These are phyloP conservation scores for Gossypium longicalyx DNA, from an alignment of 345 rosid species.

Conservation along the genomic window DNA sequence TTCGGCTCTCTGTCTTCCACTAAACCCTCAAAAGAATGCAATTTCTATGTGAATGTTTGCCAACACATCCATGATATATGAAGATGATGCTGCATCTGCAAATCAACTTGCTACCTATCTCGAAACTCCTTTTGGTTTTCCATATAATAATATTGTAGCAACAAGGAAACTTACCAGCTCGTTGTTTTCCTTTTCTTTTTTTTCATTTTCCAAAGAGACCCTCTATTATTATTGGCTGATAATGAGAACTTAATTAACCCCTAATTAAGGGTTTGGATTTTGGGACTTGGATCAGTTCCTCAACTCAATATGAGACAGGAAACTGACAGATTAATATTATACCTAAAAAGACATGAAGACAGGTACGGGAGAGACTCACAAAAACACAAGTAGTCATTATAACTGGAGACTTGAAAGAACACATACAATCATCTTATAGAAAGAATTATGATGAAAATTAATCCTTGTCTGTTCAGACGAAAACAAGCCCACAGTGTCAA, in stretches of 20 bases:
- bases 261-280: constrained; percentile 8
- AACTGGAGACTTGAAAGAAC: background rate
- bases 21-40: background rate
- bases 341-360: background rate
- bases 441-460: constrained; percentile 2
- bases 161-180: background rate
- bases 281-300: background rate
- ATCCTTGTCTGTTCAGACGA: background rate
- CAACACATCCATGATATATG: background rate
- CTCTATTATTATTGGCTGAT: too few relatives aligned
- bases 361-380: background rate
- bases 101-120: background rate
- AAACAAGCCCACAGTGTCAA: constrained; percentile 14
- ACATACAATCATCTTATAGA: background rate
- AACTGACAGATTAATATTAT: background rate
- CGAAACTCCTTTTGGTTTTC: background rate
- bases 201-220: background rate
- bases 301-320: background rate
- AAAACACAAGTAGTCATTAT: background rate
- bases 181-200: background rate
- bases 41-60: background rate
- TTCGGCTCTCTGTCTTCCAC: constrained; percentile 11
- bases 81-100: background rate
- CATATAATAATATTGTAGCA: background rate
- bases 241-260: background rate